Percentiles rank a stretch among this genome's conserved stretches.
phyloP scores from a whole-genome alignment of 495 filamentous ascomycete genomes.

The Tirmania nivea region DNA sequence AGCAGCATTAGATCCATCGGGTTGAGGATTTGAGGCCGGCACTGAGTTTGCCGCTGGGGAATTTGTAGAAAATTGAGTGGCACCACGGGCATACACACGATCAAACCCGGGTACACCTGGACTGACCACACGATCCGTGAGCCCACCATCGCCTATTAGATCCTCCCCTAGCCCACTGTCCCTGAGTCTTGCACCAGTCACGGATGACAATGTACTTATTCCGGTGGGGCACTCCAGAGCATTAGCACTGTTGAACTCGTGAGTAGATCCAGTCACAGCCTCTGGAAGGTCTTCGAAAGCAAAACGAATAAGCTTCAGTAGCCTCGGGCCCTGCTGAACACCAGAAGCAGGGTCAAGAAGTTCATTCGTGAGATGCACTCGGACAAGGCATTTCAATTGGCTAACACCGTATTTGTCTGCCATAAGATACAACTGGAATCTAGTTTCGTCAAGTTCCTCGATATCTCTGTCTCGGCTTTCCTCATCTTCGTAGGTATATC shows the following conservation, averaged over 20 bases:
- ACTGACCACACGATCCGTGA: background rate
- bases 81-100: background rate
- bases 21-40: background rate
- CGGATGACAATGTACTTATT: background rate
- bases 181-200: background rate
- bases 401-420: slow-evolving; percentile 20
- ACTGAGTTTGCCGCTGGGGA: too few relatives aligned
- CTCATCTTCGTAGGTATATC: slow-evolving; percentile 12
- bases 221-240: background rate
- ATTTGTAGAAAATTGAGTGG: background rate
- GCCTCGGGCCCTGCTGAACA: slow-evolving; percentile 10
- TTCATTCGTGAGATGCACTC: slow-evolving; percentile 18
- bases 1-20: background rate
- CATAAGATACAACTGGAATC: slow-evolving; percentile 19
- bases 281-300: slow-evolving; percentile 19
- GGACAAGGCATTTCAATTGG: slow-evolving; percentile 19
- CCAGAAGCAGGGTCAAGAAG: slow-evolving; percentile 16
- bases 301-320: slow-evolving; percentile 17
- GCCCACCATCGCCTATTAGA: background rate
- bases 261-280: background rate
- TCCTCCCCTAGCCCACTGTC: background rate
- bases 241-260: background rate
- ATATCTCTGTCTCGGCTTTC: slow-evolving; percentile 10
- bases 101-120: background rate
- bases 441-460: slow-evolving; percentile 19